phyloP scores from a whole-genome alignment of 352 stramenopile genomes.

The Globisporangium paroecandrum region DNA sequence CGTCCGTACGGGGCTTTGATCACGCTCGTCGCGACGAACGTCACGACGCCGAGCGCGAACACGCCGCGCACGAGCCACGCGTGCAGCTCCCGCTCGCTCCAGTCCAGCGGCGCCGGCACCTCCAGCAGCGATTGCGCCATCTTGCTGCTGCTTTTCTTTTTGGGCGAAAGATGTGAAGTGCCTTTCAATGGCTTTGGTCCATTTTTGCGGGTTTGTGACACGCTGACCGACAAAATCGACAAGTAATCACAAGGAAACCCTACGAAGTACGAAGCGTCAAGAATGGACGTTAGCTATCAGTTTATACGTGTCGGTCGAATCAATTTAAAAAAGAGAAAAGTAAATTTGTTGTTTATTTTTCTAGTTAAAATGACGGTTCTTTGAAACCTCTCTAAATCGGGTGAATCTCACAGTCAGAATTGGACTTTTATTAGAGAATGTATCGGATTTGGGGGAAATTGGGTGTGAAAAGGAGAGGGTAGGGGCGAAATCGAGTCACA shows the following conservation, averaged over 20 bases:
- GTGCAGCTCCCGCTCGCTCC: slow-evolving; percentile 46
- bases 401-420: too few relatives aligned
- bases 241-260: not conserved
- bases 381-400: too few relatives aligned
- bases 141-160: not conserved
- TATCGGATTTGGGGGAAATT: too few relatives aligned
- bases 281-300: not conserved
- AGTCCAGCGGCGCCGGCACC: slow-evolving; percentile 17
- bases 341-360: too few relatives aligned
- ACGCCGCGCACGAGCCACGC: slow-evolving; percentile 46
- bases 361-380: too few relatives aligned
- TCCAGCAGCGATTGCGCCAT: not conserved
- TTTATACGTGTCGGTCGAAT: too few relatives aligned
- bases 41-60: slow-evolving; percentile 52
- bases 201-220: not conserved
- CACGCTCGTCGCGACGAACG: slow-evolving; percentile 41
- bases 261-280: not conserved
- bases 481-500: too few relatives aligned
- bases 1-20: slow-evolving; percentile 68
- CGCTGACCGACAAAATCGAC: not conserved
- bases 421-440: too few relatives aligned
- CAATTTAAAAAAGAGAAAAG: too few relatives aligned
- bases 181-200: not conserved
- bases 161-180: not conserved
- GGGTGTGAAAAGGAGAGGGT: too few relatives aligned